Base-by-base conservation (phyloP, 805 yeast genomes). In the Cyberlindnera mrakii region DNA sequence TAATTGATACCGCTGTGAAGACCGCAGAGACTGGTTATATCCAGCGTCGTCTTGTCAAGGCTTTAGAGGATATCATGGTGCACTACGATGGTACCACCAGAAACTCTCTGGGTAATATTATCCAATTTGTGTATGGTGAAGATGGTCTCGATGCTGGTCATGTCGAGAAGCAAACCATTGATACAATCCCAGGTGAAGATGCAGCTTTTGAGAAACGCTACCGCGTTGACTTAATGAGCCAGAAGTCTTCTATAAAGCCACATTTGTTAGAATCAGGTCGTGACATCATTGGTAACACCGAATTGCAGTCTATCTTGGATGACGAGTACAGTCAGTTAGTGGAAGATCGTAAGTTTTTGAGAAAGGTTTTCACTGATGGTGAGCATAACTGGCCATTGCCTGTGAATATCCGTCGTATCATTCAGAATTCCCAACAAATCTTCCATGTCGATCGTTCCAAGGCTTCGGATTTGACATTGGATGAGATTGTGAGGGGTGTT, bases 1-100 rank as follows among this genome's bases (percentile, higher is more conserved):
- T 93, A 63, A 95, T 93, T 64, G 99, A 93, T 76, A 93, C 99
- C 43, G 99, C 99, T 14, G 99, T 93, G 39, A 93, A 93, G 66
- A 93, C 99, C 34, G 98, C 99, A 3, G 98, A 91, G 69, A 90
- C 98, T 23, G 98, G 98, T 70, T 91, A 91, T 65, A 90, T 91
- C 61, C 98, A 91, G 70, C 91, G 98, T 75, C 91, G 98, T 77
- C 72, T 91, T 64, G 95, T 91, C 37, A 91, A 91, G 66, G 98
- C 98, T 25, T 71, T 90, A 67, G 98, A 90, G 63, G 98, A 90
- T 70, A 88, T 90, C 52, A 89, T 89, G 95, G 97, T 90, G 35
- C 96, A 91, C 62, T 93, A 93, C 59, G 99, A 93, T 71, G 96
- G 96, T 61, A 91, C 99, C 13, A 90, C 97, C 0, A 83, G 99